Conservation (phyloP, 768 basidiomycete species). For the Tulasnella sp. region DNA sequence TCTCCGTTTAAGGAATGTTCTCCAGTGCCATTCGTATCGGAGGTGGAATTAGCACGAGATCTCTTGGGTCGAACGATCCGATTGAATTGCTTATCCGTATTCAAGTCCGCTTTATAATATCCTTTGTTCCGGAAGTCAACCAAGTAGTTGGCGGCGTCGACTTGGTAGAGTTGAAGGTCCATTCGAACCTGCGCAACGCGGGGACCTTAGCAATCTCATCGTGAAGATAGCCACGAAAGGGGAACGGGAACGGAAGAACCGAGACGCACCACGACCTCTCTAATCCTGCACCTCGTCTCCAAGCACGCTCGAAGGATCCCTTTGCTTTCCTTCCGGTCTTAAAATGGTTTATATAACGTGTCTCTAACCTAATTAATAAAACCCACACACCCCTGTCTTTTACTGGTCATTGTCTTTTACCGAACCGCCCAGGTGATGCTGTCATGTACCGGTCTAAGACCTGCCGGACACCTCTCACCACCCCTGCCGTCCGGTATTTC, state of each 20-base stretch:
- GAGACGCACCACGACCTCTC: constrained; percentile 72
- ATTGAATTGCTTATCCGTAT: constrained; percentile 17
- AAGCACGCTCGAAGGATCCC: too few relatives aligned
- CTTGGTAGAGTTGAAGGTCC: constrained; percentile 96
- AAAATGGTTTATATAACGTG: too few relatives aligned
- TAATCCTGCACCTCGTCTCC: constrained; percentile 82
- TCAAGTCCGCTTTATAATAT: constrained; percentile 61
- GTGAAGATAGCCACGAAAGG: not conserved
- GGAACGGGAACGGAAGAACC: constrained; percentile 28
- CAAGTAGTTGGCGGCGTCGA: constrained; percentile 91
- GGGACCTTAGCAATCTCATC: constrained; percentile 8
- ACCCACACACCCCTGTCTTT: too few relatives aligned
- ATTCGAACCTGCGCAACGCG: constrained; percentile 64
- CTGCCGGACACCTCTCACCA: too few relatives aligned
- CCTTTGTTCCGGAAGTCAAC: constrained; percentile 99
- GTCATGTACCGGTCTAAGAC: too few relatives aligned
- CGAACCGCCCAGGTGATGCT: too few relatives aligned
- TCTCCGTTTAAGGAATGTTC: constrained; percentile 12
- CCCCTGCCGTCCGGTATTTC: too few relatives aligned
- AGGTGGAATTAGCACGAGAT: not conserved
- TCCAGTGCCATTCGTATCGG: not conserved
- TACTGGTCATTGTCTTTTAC: too few relatives aligned
- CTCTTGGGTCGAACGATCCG: constrained; percentile 18
- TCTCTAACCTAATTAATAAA: too few relatives aligned
- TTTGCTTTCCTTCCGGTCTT: too few relatives aligned